phyloP scores from a whole-genome alignment of 2,329 filamentous ascomycete species.

The Alternaria sp. region DNA sequence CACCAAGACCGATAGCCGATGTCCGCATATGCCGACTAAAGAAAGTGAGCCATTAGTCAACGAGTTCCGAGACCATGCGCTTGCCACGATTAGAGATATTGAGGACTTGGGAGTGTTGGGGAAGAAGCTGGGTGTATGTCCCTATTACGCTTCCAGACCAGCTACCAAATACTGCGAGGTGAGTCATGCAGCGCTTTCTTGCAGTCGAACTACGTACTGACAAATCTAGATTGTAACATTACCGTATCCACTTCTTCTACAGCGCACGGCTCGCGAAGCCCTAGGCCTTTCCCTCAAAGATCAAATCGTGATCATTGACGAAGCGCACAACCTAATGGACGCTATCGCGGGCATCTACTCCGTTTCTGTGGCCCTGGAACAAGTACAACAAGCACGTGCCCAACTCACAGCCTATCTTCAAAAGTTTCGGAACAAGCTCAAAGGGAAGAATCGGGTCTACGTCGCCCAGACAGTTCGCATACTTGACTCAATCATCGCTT shows the following conservation, averaged over 20 bases:
- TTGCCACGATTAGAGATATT: constrained; percentile 89
- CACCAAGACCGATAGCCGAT: constrained; percentile 70
- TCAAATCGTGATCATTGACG: constrained; percentile 94
- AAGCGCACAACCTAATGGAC: constrained; percentile 98
- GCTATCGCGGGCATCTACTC: constrained; percentile 89
- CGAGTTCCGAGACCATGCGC: constrained; percentile 82
- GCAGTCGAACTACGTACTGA: constrained; percentile 18
- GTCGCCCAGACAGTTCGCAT: constrained; percentile 86
- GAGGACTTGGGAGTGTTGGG: constrained; percentile 86
- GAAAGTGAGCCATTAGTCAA: constrained; percentile 76
- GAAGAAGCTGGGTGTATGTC: constrained; percentile 81
- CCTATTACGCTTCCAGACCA: constrained; percentile 92
- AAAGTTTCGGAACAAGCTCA: constrained; percentile 86
- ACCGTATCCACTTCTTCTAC: constrained; percentile 88
- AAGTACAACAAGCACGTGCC: constrained; percentile 74
- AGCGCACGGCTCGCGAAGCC: constrained; percentile 86
- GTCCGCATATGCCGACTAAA: constrained; percentile 78
- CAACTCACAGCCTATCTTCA: constrained; percentile 85
- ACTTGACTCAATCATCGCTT: constrained; percentile 77
- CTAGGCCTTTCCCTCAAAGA: constrained; percentile 84
- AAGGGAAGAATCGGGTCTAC: constrained; percentile 90
- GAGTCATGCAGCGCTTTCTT: constrained; percentile 16
- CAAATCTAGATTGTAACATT: constrained; percentile 76
- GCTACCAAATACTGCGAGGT: constrained; percentile 82
- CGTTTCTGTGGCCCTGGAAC: constrained; percentile 74